Evolutionary conservation across 129 eudicot species (phyloP).

Genomic region (Lactuca sativa): DNA sequence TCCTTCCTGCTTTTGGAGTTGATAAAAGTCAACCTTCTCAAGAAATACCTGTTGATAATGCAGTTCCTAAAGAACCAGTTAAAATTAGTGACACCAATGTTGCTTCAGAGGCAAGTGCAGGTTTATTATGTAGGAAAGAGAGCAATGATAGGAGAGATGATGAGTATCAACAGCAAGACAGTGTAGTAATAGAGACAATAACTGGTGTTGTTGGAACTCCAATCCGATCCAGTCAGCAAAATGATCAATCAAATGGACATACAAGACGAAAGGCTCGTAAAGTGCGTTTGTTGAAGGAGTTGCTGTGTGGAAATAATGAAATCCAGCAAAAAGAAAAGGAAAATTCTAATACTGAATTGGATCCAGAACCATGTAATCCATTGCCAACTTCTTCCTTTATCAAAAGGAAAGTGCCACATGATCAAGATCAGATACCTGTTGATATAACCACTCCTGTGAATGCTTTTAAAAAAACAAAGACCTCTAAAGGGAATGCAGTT

Average conservation of each 20-base stretch:
- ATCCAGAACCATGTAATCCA: slow-evolving; percentile 22
- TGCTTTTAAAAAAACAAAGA: slow-evolving; percentile 31
- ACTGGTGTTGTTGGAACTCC: slow-evolving; percentile 12
- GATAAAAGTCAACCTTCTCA: slow-evolving; percentile 5
- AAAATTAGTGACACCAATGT: slow-evolving; percentile 2
- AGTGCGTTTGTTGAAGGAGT: slow-evolving; percentile 63
- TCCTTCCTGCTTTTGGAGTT: slow-evolving; percentile 11
- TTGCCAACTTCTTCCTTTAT: slow-evolving; percentile 25
- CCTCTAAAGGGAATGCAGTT: slow-evolving; percentile 24
- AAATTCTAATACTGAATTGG: slow-evolving; percentile 13
- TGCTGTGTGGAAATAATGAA: slow-evolving; percentile 38
- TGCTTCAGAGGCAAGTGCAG: slow-evolving; percentile 13
- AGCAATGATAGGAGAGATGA: slow-evolving; percentile 25
- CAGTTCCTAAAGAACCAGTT: slow-evolving; percentile 8
- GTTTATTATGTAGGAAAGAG: background rate
- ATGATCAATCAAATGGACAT: slow-evolving; percentile 36
- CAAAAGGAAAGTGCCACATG: slow-evolving; percentile 45
- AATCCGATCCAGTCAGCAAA: slow-evolving; percentile 18
- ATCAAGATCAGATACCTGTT: slow-evolving; percentile 27
- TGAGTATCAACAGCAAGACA: slow-evolving; percentile 11
- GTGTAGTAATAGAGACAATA: slow-evolving; percentile 19
- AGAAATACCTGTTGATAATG: slow-evolving; percentile 11
- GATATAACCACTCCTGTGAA: slow-evolving; percentile 14
- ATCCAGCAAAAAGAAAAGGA: slow-evolving; percentile 30
- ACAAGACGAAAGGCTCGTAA: slow-evolving; percentile 52